phyloP scores from a whole-genome alignment of 2,329 filamentous ascomycete species.

The Fulvia fulva region DNA sequence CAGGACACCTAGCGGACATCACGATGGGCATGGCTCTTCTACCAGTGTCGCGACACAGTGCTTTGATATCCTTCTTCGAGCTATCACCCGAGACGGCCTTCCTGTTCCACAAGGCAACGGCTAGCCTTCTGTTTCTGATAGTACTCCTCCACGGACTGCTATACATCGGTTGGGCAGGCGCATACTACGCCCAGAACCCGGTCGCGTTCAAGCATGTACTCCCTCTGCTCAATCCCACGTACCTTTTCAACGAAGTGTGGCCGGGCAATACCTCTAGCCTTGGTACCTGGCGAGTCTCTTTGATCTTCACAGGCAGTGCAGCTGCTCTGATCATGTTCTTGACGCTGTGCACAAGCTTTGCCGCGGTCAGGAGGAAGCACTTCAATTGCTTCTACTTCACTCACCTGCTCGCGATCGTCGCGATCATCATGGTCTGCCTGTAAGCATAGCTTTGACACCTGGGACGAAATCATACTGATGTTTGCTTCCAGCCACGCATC shows the following conservation, averaged over 20 bases:
- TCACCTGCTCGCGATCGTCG: constrained; percentile 13
- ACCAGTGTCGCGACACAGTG: constrained; percentile 13
- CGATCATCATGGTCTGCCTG: constrained; percentile 16
- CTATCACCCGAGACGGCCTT: constrained; percentile 10
- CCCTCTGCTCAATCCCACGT: constrained; percentile 17
- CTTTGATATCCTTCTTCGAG: constrained; percentile 16
- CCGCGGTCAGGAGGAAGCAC: constrained; percentile 12
- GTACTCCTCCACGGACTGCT: constrained; percentile 7
- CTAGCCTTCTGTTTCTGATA: constrained; percentile 8
- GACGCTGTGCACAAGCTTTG: constrained; percentile 14
- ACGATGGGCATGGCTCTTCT: constrained; percentile 17
- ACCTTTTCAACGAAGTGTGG: constrained; percentile 17
- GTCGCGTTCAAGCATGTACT: constrained; percentile 7
- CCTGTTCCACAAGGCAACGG: constrained; percentile 12
- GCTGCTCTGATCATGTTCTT: constrained; percentile 15
- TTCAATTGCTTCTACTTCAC: constrained; percentile 21
- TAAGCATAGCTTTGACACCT: background rate
- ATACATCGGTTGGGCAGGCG: constrained; percentile 9
- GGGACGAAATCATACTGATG: background rate
- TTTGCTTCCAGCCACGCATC: constrained; percentile 7
- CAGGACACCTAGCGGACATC: constrained; percentile 13
- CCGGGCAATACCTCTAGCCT: constrained; percentile 11
- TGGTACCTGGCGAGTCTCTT: constrained; percentile 14
- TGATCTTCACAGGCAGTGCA: constrained; percentile 16
- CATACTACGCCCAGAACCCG: background rate